Evolutionary conservation across 228 moss, liverwort and hornwort genomes (phyloP), one percentile per base, ranked within the genome.

Genomic region (Sphagnum magellanicum): DNA sequence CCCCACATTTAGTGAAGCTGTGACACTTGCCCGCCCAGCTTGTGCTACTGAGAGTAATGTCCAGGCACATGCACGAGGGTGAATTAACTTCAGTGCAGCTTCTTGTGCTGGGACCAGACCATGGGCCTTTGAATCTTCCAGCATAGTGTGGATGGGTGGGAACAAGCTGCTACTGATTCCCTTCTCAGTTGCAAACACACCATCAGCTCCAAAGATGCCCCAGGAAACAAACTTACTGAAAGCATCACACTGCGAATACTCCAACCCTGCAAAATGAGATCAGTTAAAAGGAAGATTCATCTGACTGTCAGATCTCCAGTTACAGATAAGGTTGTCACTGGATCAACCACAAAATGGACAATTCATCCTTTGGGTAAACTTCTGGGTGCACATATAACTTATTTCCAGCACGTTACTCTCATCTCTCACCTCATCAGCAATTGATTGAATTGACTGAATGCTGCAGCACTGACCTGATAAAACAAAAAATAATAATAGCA

Each of bases 191-290:
- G 87, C 78, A 69, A 96, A 96, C 4, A 83, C 71, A 66, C 81
- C 86, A 62, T 92, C 96, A 12, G 81, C 92, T 69, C 91, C 92
- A 78, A 86, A 84, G 72, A 91, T 69, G 8, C 83, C 86, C 96
- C 96, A 96, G 63, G 81, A 78, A 60, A 96, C 86, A 74, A 80
- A 75, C 69, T 79, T 71, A 73, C 77, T 87, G 69, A 96, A 92
- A 74, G 76, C 81, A 77, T 91, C 88, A 78, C 96, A 96, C 70
- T 83, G 75, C 60, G 88, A 86, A 75, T 91, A 96, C 50, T 83
- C 78, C 72, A 86, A 71, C 69, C 93, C 95, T 91, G 82, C 60
- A 55, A 55, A 55, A 12, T 4, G 1, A 55, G 55, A 55, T 12
- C 55, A 55, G 8, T 48, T 4, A 4, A 46, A 48, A 11, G 10